phyloP scores from a whole-genome alignment of 306 rosid species.

The Mimosa pudica region DNA sequence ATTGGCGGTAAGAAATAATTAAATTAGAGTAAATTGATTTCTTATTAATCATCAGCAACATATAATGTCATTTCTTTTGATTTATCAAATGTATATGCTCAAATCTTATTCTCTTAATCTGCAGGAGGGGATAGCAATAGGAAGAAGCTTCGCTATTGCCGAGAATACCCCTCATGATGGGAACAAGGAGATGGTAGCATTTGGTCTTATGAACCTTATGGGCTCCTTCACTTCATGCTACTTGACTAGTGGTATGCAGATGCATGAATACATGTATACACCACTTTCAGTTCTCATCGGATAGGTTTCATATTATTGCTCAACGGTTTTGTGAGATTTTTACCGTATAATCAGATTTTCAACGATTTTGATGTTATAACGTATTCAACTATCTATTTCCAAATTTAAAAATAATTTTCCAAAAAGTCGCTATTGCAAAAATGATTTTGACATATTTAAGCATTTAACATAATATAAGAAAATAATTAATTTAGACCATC shows the following conservation, averaged over 20 bases:
- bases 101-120: background rate
- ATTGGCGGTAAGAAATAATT: slow-evolving; percentile 60
- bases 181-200: slow-evolving; percentile 89
- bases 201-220: slow-evolving; percentile 79
- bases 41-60: background rate
- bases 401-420: too few relatives aligned
- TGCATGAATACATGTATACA: background rate
- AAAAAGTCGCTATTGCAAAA: too few relatives aligned
- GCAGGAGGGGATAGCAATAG: slow-evolving; percentile 97
- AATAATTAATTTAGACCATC: too few relatives aligned
- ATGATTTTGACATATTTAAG: too few relatives aligned
- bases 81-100: background rate
- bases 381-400: too few relatives aligned
- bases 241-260: slow-evolving; percentile 72
- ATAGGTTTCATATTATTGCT: too few relatives aligned
- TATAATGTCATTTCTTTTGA: background rate
- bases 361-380: too few relatives aligned
- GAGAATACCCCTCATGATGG: slow-evolving; percentile 85
- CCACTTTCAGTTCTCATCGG: too few relatives aligned
- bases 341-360: too few relatives aligned
- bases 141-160: slow-evolving; percentile 76
- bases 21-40: background rate
- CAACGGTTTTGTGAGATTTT: too few relatives aligned
- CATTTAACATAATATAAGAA: too few relatives aligned
- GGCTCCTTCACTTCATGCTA: slow-evolving; percentile 94